phyloP scores from a whole-genome alignment of 192 early-diverging fungal genomes.

The Coemansia sp. region DNA sequence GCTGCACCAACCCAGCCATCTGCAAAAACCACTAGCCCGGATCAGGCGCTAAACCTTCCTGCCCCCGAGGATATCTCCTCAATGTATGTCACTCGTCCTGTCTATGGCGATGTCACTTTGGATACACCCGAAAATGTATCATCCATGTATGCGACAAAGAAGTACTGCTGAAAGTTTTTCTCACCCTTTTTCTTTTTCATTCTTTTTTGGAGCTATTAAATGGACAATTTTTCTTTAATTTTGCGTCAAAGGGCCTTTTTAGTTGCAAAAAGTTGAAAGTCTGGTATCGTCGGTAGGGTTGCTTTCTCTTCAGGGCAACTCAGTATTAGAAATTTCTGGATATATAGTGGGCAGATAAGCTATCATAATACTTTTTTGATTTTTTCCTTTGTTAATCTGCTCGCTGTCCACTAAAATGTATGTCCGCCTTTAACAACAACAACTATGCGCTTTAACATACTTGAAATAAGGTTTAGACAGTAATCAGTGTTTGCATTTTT shows the following conservation, averaged over 20 bases:
- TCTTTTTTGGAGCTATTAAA: no score
- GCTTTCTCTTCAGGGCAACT: no score
- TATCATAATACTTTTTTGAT: neutral
- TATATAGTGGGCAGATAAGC: neutral
- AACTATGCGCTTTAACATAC: neutral
- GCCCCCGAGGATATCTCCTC: slow-evolving; percentile 13
- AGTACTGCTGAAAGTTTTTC: slow-evolving; percentile 22
- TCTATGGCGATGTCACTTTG: slow-evolving; percentile 39
- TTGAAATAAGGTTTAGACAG: neutral
- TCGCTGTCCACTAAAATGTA: neutral
- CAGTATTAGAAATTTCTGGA: neutral
- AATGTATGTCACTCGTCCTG: slow-evolving; percentile 32
- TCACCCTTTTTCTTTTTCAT: no score
- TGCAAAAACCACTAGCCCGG: slow-evolving; percentile 2
- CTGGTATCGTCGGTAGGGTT: no score
- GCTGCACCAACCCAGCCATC: neutral
- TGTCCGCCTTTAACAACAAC: neutral
- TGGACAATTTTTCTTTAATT: no score
- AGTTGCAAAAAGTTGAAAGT: no score
- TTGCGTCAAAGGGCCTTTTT: no score
- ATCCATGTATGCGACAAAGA: slow-evolving; percentile 32
- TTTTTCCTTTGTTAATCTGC: neutral
- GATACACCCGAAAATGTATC: slow-evolving; percentile 13
- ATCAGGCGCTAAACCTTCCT: slow-evolving; percentile 14
- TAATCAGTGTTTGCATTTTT: neutral